Conservation (phyloP, 2,329 filamentous ascomycete species). For the Bipolaris cookei region DNA sequence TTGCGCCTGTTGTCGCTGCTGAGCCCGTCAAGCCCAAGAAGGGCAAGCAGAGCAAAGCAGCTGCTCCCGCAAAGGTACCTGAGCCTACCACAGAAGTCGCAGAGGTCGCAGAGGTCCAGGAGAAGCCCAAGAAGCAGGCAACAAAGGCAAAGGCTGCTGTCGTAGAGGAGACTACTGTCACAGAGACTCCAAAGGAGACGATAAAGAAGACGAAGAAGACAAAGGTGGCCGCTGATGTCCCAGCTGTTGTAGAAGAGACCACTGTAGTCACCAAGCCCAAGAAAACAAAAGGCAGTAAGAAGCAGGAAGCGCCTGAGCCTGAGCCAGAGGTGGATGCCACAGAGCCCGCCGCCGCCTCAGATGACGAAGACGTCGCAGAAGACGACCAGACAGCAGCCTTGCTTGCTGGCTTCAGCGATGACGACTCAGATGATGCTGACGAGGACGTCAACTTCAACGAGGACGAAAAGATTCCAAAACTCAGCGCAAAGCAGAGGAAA, state of each 20-base stretch:
- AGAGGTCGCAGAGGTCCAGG: constrained; percentile 14
- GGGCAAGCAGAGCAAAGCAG: constrained; percentile 45
- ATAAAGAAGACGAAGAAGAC: constrained; percentile 32
- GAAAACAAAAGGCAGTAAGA: constrained; percentile 26
- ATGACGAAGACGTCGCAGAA: constrained; percentile 32
- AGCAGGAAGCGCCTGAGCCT: constrained; percentile 20
- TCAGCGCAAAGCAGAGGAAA: constrained; percentile 43
- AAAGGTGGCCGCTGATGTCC: constrained; percentile 21
- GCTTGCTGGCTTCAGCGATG: constrained; percentile 58
- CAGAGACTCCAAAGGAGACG: constrained; percentile 17
- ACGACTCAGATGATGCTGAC: constrained; percentile 49
- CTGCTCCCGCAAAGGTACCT: constrained; percentile 16
- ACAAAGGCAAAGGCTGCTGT: constrained; percentile 25
- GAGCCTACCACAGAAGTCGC: constrained; percentile 8
- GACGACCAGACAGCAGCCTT: constrained; percentile 60
- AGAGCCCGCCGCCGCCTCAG: constrained; percentile 20
- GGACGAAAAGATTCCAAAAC: constrained; percentile 40
- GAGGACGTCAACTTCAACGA: constrained; percentile 46
- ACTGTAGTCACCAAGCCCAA: constrained; percentile 22
- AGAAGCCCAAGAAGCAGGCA: constrained; percentile 24
- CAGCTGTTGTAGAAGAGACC: constrained; percentile 20
- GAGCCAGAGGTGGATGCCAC: constrained; percentile 22
- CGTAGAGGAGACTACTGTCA: constrained; percentile 12
- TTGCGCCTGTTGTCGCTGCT: constrained; percentile 24
- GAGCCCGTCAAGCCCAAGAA: constrained; percentile 40